phyloP scores from a whole-genome alignment of 306 rosid species.

The Vachellia collinsii region DNA sequence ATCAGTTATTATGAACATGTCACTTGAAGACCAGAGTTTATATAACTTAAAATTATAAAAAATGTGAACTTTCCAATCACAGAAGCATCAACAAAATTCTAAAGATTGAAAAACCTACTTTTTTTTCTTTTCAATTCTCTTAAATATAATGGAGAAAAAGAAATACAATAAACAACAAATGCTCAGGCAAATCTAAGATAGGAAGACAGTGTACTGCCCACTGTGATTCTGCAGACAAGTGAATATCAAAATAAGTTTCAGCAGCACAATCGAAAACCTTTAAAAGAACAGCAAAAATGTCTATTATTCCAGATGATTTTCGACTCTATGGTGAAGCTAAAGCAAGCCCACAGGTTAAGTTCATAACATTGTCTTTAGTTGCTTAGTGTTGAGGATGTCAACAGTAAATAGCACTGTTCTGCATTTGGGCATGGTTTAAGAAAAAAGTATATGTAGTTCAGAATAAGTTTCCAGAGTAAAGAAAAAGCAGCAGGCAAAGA shows the following conservation, averaged over 20 bases:
- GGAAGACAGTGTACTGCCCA: constrained; percentile 16
- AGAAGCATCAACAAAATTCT: constrained; percentile 6
- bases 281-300: too few species aligned
- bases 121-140: constrained; percentile 14
- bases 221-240: constrained; percentile 1
- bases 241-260: too few species aligned
- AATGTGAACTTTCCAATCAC: background rate
- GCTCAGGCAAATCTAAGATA: constrained; percentile 22
- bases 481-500: constrained; percentile 5
- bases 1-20: constrained; percentile 32
- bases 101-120: background rate
- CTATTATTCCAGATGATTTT: too few species aligned
- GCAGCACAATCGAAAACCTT: constrained; percentile 1
- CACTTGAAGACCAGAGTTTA: constrained; percentile 33
- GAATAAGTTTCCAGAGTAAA: constrained; percentile 23
- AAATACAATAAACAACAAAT: constrained; percentile 13
- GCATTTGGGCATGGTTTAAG: constrained; percentile 11
- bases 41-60: background rate
- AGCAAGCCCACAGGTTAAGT: too few species aligned
- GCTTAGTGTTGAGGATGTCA: constrained; percentile 23
- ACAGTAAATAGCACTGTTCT: background rate
- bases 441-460: constrained; percentile 9
- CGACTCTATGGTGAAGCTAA: too few species aligned
- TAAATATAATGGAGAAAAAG: constrained; percentile 22
- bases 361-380: too few species aligned